Base-by-base conservation (phyloP, 257 asterid genomes). In the Gynochthodes officinalis region DNA sequence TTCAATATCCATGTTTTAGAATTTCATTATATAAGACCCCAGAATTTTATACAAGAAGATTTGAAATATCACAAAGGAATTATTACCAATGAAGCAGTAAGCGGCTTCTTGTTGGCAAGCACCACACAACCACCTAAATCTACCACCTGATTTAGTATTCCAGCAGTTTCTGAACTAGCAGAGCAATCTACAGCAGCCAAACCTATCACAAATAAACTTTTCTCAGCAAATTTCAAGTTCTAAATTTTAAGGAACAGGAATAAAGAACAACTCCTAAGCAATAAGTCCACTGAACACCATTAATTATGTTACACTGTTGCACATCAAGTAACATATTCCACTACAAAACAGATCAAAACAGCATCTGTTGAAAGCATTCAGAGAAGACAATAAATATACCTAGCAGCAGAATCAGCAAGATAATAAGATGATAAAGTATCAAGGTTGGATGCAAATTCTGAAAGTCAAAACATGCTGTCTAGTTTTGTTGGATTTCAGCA, bases 51-150 rank as follows among this genome's bases (percentile, higher is more conserved):
- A 74, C 69, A 68, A 16, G 50, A 69, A 43, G 15, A 78, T 39
- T 33, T 49, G 40, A 72, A 69, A 57, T 63, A 42, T 16, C 49
- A 39, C 11, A 59, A 61, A 78, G 27, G 73, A n/a, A 63, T 40
- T 32, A 49, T 74, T 83, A 93, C 97, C 94, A 89, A 63, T 57
- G 92, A 73, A 72, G 93, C 86, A 73, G 97, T 89, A 32, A 88
- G 90, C 59, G 97, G 97, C 81, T 94, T 91, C 84, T 94, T 94
- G 86, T 94, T 94, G 23, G 99, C 97, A 73, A 91, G 78, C 82
- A 94, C 97, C 82, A 84, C 90, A 72, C 88, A 91, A 65, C 93
- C 75, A 50, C 85, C 90, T 35, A 87, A 72, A 42, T 78, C 87
- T 52, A 86, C 89, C 71, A 73, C 96, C 63, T 74, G 82, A 44